A percentile compares a stretch with the other conserved stretches of the same genome.
phyloP scores from a whole-genome alignment of 139 green algal genomes.

The Gonium pectorale region DNA sequence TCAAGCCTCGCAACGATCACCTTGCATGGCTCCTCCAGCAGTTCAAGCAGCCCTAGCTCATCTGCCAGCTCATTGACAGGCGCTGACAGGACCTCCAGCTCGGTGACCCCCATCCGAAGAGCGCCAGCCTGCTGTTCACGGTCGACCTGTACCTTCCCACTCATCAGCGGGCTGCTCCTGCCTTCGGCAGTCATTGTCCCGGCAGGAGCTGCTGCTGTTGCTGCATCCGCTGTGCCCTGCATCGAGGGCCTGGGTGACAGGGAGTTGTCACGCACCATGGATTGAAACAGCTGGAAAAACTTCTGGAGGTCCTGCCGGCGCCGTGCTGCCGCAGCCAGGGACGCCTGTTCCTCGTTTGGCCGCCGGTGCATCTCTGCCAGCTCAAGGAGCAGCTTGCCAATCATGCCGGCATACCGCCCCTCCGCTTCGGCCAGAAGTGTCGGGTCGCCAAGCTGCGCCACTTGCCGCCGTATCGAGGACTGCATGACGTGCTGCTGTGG shows the following conservation, averaged over 20 bases:
- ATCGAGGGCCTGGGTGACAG: neutral
- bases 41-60: neutral
- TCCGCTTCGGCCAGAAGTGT: neutral
- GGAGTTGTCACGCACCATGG: neutral
- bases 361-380: neutral
- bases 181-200: neutral
- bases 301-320: neutral
- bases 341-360: neutral
- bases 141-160: neutral
- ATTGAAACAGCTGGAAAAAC: neutral
- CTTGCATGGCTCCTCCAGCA: neutral
- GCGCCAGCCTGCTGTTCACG: neutral
- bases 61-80: neutral
- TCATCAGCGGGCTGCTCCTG: neutral
- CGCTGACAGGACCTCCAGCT: neutral
- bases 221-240: neutral
- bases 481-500: neutral
- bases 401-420: neutral
- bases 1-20: neutral
- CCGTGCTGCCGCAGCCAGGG: neutral
- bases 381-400: neutral
- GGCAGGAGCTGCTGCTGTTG: neutral
- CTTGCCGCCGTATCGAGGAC: neutral
- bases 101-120: neutral
- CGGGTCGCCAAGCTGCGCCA: neutral